Percentiles rank a stretch among this genome's conserved stretches.
Conservation (phyloP, 768 basidiomycete genomes). For the Crassisporium funariophilum region DNA sequence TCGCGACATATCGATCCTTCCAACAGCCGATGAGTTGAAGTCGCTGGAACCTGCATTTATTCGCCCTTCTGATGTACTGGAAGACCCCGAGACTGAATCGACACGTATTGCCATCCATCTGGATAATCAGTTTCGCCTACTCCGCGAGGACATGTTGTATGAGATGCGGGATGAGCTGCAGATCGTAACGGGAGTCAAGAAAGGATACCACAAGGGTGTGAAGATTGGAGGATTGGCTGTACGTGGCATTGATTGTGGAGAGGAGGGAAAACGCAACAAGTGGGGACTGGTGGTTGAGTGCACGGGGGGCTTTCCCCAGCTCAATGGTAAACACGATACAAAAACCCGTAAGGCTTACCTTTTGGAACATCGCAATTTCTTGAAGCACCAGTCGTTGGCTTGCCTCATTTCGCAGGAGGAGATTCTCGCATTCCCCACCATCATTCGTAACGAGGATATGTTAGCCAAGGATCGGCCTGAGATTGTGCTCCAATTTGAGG, state of each 20-base stretch:
- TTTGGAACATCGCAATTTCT: slow-evolving; percentile 40
- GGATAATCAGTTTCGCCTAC: slow-evolving; percentile 67
- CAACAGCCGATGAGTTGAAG: slow-evolving; percentile 59
- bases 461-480: slow-evolving; percentile 49
- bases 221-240: slow-evolving; percentile 40
- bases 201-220: slow-evolving; percentile 40
- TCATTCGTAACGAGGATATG: slow-evolving; percentile 56
- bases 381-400: slow-evolving; percentile 56
- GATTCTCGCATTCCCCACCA: slow-evolving; percentile 52
- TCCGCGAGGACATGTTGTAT: slow-evolving; percentile 50
- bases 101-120: slow-evolving; percentile 50
- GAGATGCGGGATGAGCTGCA: slow-evolving; percentile 42
- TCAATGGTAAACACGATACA: slow-evolving; percentile 28
- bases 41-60: slow-evolving; percentile 50
- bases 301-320: slow-evolving; percentile 35
- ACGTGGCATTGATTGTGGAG: slow-evolving; percentile 35
- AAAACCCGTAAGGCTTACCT: slow-evolving; percentile 40
- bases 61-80: slow-evolving; percentile 43
- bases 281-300: slow-evolving; percentile 47
- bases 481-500: slow-evolving; percentile 57
- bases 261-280: slow-evolving; percentile 25
- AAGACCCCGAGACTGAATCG: slow-evolving; percentile 40
- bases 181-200: slow-evolving; percentile 48
- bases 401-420: slow-evolving; percentile 52
- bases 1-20: slow-evolving; percentile 61